Evolutionary conservation across 805 yeast genomes (phyloP).

Genomic region (Metschnikowia similis): DNA sequence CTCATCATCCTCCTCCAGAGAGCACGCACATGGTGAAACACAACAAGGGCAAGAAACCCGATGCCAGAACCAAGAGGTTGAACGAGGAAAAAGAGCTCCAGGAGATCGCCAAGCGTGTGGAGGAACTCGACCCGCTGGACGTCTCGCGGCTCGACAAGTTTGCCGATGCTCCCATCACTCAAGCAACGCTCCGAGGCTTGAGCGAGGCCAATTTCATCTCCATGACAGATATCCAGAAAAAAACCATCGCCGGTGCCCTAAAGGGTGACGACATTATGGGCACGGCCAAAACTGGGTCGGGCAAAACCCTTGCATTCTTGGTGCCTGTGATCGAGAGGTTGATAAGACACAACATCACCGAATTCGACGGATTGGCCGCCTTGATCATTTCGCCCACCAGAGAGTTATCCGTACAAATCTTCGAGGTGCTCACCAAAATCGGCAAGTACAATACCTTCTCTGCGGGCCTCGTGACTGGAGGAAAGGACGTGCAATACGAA

Average conservation of each 20-base stretch:
- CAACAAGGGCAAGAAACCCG: conserved; percentile 16
- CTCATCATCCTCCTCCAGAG: conserved; percentile 7
- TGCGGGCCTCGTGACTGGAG: conserved; percentile 92
- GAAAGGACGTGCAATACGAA: conserved; percentile 81
- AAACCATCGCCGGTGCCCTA: conserved; percentile 69
- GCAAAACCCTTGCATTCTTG: conserved; percentile 83
- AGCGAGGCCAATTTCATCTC: conserved; percentile 72
- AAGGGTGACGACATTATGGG: conserved; percentile 79
- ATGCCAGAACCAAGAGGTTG: conserved; percentile 20
- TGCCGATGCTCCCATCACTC: conserved; percentile 72
- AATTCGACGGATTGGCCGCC: conserved; percentile 84
- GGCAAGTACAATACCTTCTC: conserved; percentile 73
- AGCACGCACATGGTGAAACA: conserved; percentile 11
- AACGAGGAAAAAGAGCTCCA: conserved; percentile 33
- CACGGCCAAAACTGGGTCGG: conserved; percentile 88
- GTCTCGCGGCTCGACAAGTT: conserved; percentile 34
- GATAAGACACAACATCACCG: conserved; percentile 69
- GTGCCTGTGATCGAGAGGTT: conserved; percentile 75
- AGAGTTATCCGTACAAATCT: conserved; percentile 86
- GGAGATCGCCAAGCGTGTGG: conserved; percentile 48
- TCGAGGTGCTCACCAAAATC: conserved; percentile 78
- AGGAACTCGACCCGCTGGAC: conserved; percentile 44
- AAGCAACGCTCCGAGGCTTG: conserved; percentile 63
- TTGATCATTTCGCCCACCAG: conserved; percentile 87
- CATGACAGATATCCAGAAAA: conserved; percentile 82